A percentile compares a stretch with the other conserved stretches of the same genome.
Conservation (phyloP, 1,139 yeast genomes). For the Kodamaea sp. region DNA sequence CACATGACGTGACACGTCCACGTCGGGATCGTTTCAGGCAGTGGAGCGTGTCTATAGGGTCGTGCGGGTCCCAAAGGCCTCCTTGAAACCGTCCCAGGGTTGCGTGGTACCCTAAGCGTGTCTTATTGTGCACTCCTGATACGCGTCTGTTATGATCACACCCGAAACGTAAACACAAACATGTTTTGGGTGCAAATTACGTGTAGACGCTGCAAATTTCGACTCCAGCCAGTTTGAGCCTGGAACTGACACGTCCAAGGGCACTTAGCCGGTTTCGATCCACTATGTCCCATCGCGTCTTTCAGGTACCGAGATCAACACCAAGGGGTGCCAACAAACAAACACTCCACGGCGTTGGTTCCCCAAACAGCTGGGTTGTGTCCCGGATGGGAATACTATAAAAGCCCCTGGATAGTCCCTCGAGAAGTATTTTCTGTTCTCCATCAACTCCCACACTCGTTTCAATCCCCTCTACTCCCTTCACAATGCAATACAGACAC, state of each 20-base stretch:
- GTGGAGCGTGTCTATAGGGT: too few relatives aligned
- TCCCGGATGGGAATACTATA: slow-evolving; percentile 4
- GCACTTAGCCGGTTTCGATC: not conserved
- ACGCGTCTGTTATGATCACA: not conserved
- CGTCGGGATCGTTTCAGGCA: too few relatives aligned
- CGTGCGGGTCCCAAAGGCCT: too few relatives aligned
- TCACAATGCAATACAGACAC: slow-evolving; percentile 34
- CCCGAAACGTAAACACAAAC: slow-evolving; percentile 1
- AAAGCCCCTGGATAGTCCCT: slow-evolving; percentile 4
- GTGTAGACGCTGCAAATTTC: slow-evolving; percentile 2
- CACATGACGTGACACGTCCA: not conserved
- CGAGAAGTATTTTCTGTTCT: not conserved
- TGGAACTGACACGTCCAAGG: too few relatives aligned
- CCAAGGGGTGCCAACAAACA: slow-evolving; percentile 5
- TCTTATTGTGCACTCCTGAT: too few relatives aligned
- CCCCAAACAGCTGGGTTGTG: not conserved
- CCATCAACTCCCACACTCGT: slow-evolving; percentile 6
- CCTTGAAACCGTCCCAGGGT: too few relatives aligned
- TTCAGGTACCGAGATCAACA: not conserved
- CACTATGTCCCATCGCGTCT: not conserved
- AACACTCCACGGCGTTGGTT: slow-evolving; percentile 3
- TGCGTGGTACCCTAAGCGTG: too few relatives aligned
- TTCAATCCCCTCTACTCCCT: slow-evolving; percentile 17
- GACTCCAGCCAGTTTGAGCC: too few relatives aligned
- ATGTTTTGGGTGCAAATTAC: slow-evolving; percentile 5